Evolutionary conservation across 148 eudicot species (phyloP).

Genomic region (Fagopyrum esculentum): DNA sequence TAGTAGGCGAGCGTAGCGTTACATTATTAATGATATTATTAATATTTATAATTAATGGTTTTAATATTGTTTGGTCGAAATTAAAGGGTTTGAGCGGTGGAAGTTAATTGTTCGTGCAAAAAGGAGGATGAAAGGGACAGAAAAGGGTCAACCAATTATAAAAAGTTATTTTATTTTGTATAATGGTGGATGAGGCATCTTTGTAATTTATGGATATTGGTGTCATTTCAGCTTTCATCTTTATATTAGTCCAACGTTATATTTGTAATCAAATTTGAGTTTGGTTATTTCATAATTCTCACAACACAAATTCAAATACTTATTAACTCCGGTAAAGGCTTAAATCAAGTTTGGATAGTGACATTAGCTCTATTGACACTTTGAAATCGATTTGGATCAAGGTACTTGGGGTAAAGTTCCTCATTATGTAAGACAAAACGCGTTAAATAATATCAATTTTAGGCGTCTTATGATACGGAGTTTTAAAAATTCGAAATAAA

Average conservation of each 20-base stretch:
- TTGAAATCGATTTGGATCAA: too few species aligned
- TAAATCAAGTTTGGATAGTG: too few species aligned
- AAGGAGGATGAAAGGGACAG: slow-evolving; percentile 3
- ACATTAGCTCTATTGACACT: too few species aligned
- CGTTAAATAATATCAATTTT: too few species aligned
- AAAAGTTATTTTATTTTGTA: too few species aligned
- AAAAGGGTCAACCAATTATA: neutral
- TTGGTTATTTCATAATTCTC: neutral
- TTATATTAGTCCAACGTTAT: neutral
- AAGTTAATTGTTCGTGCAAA: neutral
- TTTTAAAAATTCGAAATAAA: too few species aligned
- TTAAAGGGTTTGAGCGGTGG: neutral
- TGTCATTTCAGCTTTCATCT: neutral
- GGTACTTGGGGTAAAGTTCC: too few species aligned
- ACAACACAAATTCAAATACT: neutral
- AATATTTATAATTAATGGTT: neutral
- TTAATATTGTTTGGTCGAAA: neutral
- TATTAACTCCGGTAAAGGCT: neutral
- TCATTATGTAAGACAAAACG: too few species aligned
- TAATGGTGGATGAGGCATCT: neutral
- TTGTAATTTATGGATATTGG: neutral
- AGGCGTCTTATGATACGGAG: too few species aligned
- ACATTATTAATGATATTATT: neutral
- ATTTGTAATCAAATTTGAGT: neutral
- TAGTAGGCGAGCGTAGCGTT: neutral